Base-by-base conservation (phyloP, 106 monocot genomes). In the Acorus calamus region DNA sequence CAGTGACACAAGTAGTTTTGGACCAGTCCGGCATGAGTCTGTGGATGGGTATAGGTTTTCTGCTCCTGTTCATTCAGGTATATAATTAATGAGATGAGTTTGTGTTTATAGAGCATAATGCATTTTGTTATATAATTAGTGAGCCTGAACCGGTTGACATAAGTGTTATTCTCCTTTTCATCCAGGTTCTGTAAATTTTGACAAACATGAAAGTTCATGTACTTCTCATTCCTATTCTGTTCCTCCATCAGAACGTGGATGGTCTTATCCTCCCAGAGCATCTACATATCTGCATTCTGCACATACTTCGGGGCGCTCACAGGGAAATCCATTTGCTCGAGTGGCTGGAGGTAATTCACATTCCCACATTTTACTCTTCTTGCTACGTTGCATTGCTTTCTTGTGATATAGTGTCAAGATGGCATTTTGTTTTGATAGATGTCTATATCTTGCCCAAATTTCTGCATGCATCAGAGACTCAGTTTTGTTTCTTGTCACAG, bases 261-360 rank as follows among this genome's bases (percentile, higher is more conserved):
- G 88, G 92, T 64, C 77, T 43, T 57, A 57, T 76, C 83, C 79
- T 71, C 78, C 80, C 14, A 78, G 82, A 70, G 56, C 66, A 73
- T 78, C 77, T 6, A 75, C 58, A 73, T 88, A 83, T 52, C 53
- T 43, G 7, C 69, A 66, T 60, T 55, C 76, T 57, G 43, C 60
- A 12, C 46, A 69, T 60, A 42, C 69, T 50, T 53, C 89, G 48
- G 73, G 81, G 72, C 73, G 79, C 6, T 28, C 73, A 59, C 44
- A 78, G 43, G 90, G 83, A 56, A 68, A 73, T 58, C 70, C 69
- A 64, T 13, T 67, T 64, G 73, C 84, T 51, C 69, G 74, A 50
- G 68, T 65, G 12, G 58, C 71, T 64, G 85, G 80, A 92, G 96
- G 96, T 98, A 14, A 3, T 13, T 68, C 3, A 46, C 1, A 5